Evolutionary conservation across 2,329 filamentous ascomycete species (phyloP).

Genomic region (Claviceps africana): DNA sequence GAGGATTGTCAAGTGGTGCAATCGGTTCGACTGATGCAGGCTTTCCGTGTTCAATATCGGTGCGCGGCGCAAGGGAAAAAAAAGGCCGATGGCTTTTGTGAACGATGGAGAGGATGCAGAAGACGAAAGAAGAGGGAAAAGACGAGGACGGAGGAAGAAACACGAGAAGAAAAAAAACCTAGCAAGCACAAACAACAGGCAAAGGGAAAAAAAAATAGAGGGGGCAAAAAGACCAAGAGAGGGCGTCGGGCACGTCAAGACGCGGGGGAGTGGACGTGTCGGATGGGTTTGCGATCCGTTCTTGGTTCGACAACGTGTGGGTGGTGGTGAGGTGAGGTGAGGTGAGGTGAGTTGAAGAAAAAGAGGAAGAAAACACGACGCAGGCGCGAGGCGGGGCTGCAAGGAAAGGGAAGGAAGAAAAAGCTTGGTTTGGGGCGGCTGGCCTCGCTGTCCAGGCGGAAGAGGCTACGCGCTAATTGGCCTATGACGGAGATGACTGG

Average conservation of each 20-base stretch:
- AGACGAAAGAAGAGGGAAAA: neutral
- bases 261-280: too few relatives aligned
- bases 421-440: neutral
- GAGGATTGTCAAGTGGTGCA: neutral
- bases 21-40: constrained; percentile 1
- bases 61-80: neutral
- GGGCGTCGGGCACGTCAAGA: too few relatives aligned
- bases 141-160: neutral
- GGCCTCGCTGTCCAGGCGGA: neutral
- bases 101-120: neutral
- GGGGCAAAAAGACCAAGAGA: neutral
- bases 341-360: too few relatives aligned
- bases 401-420: neutral
- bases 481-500: neutral
- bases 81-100: neutral
- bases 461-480: neutral
- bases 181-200: neutral
- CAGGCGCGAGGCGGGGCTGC: neutral
- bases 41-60: neutral
- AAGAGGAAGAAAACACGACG: neutral
- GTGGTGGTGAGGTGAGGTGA: neutral
- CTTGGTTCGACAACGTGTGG: too few relatives aligned
- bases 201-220: neutral
- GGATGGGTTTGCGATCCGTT: neutral
- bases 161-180: neutral